Conservation (phyloP, 331 rosid species). For the Ulmus americana region DNA sequence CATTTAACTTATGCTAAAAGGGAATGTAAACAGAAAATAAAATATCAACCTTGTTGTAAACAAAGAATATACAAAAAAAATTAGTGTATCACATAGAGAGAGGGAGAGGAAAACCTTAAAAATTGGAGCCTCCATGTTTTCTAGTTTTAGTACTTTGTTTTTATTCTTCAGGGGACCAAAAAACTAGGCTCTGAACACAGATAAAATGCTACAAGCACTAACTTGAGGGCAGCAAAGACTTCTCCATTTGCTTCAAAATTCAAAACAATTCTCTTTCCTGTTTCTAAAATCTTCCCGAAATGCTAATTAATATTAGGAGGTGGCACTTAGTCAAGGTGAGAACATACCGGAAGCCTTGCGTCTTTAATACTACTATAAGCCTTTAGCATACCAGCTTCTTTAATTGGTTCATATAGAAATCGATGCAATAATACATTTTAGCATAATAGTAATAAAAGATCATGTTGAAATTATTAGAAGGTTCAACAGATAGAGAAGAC, state of each 20-base stretch:
- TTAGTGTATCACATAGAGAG: not conserved
- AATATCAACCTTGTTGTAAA: not conserved
- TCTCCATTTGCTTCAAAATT: slow-evolving; percentile 48
- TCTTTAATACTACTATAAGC: slow-evolving; percentile 97
- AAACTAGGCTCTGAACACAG: slow-evolving; percentile 52
- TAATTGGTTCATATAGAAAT: slow-evolving; percentile 79
- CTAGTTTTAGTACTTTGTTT: slow-evolving; percentile 33
- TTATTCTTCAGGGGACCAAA: slow-evolving; percentile 54
- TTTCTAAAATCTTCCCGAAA: slow-evolving; percentile 46
- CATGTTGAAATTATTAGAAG: slow-evolving; percentile 21
- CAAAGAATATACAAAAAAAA: too few species aligned
- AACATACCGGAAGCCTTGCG: slow-evolving; percentile 96
- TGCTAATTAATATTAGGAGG: slow-evolving; percentile 40
- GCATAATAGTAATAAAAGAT: slow-evolving; percentile 11
- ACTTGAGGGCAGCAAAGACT: slow-evolving; percentile 45
- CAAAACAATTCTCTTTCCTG: slow-evolving; percentile 41
- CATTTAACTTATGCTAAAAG: not conserved
- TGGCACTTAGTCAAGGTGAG: slow-evolving; percentile 23
- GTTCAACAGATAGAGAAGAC: slow-evolving; percentile 95
- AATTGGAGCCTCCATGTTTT: slow-evolving; percentile 49
- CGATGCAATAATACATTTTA: slow-evolving; percentile 8
- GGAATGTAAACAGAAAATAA: not conserved
- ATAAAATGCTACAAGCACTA: slow-evolving; percentile 57
- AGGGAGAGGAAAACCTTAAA: slow-evolving; percentile 38
- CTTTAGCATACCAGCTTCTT: slow-evolving; percentile 98